Evolutionary conservation across 2,329 filamentous ascomycete species (phyloP).

Genomic region (Grosmannia huntii): DNA sequence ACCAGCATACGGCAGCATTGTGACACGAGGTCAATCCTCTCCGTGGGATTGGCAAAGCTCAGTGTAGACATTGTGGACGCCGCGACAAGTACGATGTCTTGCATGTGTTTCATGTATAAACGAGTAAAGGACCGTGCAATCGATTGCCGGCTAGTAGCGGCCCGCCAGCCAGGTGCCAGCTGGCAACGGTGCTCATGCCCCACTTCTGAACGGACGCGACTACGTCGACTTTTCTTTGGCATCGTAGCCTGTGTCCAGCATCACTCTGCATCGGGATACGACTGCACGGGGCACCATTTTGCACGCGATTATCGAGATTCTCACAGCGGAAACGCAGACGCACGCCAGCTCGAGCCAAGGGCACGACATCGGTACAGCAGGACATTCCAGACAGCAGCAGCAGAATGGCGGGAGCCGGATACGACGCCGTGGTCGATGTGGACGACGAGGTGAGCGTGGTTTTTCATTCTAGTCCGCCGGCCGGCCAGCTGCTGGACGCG

Average conservation of each 20-base stretch:
- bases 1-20: not conserved
- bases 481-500: not conserved
- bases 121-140: not conserved
- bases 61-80: not conserved
- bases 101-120: not conserved
- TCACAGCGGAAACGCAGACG: not conserved
- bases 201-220: constrained; percentile 6
- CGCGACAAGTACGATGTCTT: not conserved
- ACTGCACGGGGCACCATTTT: not conserved
- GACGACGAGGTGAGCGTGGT: constrained; percentile 65
- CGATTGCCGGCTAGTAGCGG: not conserved
- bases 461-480: not conserved
- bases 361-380: not conserved
- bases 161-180: not conserved
- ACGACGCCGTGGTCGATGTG: constrained; percentile 95
- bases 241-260: not conserved
- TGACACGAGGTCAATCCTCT: no score
- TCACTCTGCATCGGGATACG: not conserved
- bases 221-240: constrained; percentile 1
- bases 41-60: not conserved
- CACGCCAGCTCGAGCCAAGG: not conserved
- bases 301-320: not conserved
- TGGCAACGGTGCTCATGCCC: constrained; percentile 1
- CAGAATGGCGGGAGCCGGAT: constrained; percentile 69
- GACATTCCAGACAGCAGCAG: not conserved